These are phyloP conservation scores for Alternaria burnsii DNA, from an alignment of 2,329 filamentous ascomycete genomes.

Conservation along the genomic window DNA sequence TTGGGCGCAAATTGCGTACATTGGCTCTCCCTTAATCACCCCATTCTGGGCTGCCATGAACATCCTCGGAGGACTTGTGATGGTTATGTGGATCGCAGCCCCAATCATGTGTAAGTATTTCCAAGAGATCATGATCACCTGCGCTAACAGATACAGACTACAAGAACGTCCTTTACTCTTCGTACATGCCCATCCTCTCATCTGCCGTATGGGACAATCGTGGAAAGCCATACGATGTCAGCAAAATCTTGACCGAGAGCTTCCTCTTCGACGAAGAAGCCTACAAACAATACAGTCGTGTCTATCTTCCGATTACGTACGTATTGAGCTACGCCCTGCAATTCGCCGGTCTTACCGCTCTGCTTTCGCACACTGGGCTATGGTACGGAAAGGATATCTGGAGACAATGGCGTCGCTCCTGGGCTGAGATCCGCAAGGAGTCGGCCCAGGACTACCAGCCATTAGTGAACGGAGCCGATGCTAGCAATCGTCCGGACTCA, in stretches of 20 bases:
- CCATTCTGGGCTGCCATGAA: conserved; percentile 90
- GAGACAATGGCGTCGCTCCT: conserved; percentile 75
- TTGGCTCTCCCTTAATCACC: conserved; percentile 82
- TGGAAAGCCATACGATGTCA: conserved; percentile 81
- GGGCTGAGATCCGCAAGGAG: conserved; percentile 65
- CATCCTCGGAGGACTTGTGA: conserved; percentile 78
- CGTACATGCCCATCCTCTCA: conserved; percentile 87
- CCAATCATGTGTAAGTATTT: conserved; percentile 70
- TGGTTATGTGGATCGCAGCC: conserved; percentile 86
- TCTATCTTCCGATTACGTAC: conserved; percentile 87
- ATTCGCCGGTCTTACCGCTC: conserved; percentile 80
- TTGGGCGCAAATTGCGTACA: conserved; percentile 89
- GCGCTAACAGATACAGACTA: conserved; percentile 64
- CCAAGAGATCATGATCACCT: not conserved
- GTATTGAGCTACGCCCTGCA: conserved; percentile 86
- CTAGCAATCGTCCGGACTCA: conserved; percentile 45
- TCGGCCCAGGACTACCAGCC: conserved; percentile 45
- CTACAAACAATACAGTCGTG: conserved; percentile 81
- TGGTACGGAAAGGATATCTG: conserved; percentile 88
- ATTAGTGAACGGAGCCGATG: conserved; percentile 36
- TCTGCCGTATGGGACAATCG: conserved; percentile 86
- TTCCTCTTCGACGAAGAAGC: conserved; percentile 80
- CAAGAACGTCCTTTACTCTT: conserved; percentile 78
- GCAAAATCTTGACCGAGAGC: conserved; percentile 77
- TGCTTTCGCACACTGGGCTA: conserved; percentile 81